Base-by-base conservation (phyloP, 108 stramenopile species). In the Fragilariopsis cylindrus region DNA sequence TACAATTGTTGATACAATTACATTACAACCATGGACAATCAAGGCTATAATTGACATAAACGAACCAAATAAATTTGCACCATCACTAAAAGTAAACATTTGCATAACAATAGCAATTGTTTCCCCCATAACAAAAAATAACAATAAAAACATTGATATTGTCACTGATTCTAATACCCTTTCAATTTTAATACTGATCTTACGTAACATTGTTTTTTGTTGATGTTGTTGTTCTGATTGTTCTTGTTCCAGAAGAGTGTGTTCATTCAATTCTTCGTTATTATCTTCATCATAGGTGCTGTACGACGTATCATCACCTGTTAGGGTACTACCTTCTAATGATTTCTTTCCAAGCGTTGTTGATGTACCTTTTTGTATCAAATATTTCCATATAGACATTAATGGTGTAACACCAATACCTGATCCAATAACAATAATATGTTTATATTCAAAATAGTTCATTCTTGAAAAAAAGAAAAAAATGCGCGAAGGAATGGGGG, bases 351-450 rank as follows among this genome's bases (percentile, higher is more conserved):
- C 2, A 30, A 30, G 30, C 0, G 30, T 30, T 30, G 30, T 30
- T 30, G 30, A 30, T 15, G 40, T 19, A 4, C 60, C 19, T 48
- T 62, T 56, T 6, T 55, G 66, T n/a, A 78, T n/a, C 54, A 78
- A 40, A 49, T 74, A 53, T 13, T 77, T 58, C 70, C 70, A 77
- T 18, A 79, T 52, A 3, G 73, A 74, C 13, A 79, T 57, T 21
- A 79, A 18, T 9, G 78, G 78, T 18, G 73, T 74, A 13, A 74
- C 73, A 9, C 78, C 78, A 13, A 74, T 73, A 46, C 78, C 78
- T 5, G 73, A 74, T 45, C 78, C 78, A 50, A 79, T 69, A 3
- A 74, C 78, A 6, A 79, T 12, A 18, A 74, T 41, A 44, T 79
- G 78, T 12, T 49, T n/a, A 73, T 74, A 79, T 19, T 55, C 58